Evolutionary conservation across 441 rosid species (phyloP).

Genomic region (Gossypium schwendimanii): DNA sequence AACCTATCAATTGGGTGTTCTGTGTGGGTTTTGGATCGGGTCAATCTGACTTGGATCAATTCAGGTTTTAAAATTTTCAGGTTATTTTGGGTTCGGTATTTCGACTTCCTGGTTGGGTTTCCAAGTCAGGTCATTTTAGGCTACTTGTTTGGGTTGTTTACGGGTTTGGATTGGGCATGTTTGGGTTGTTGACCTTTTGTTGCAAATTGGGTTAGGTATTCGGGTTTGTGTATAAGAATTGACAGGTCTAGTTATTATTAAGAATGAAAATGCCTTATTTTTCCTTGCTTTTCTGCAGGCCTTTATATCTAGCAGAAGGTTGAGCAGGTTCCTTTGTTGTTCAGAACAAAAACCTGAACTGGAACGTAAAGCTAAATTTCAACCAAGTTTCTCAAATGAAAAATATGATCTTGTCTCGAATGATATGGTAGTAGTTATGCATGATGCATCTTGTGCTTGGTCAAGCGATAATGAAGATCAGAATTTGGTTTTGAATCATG

Average conservation of each 20-base stretch:
- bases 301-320: slow-evolving; percentile 72
- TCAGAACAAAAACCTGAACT: slow-evolving; percentile 34
- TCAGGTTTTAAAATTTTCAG: no score
- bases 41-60: no score
- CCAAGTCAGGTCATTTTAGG: no score
- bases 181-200: no score
- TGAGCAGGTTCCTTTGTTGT: slow-evolving; percentile 74
- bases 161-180: no score
- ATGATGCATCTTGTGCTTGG: slow-evolving; percentile 70
- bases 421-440: slow-evolving; percentile 44
- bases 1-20: no score
- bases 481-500: slow-evolving; percentile 50
- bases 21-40: no score
- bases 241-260: neutral
- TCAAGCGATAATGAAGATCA: slow-evolving; percentile 41
- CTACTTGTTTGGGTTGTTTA: no score
- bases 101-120: no score
- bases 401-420: slow-evolving; percentile 29
- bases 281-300: slow-evolving; percentile 40
- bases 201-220: no score
- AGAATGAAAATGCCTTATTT: slow-evolving; percentile 12
- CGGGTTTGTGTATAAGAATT: no score
- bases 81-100: no score
- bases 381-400: slow-evolving; percentile 22
- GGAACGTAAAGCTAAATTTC: slow-evolving; percentile 20